phyloP scores from a whole-genome alignment of 768 basidiomycete genomes.

The Mycena vitilis region DNA sequence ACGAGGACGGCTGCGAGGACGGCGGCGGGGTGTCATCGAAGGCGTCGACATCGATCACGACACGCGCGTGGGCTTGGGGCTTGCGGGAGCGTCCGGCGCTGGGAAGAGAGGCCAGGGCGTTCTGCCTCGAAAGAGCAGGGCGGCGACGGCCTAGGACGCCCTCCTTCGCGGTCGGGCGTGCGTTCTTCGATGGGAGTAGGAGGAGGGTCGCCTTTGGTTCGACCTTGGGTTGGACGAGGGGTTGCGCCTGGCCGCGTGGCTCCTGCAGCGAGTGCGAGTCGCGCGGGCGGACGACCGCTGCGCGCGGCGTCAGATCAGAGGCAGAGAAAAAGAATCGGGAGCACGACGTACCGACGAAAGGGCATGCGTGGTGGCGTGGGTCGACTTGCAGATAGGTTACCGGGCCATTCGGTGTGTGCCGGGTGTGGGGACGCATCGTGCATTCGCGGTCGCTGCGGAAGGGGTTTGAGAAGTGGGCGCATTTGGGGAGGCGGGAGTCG shows the following conservation, averaged over 20 bases:
- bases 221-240: neutral
- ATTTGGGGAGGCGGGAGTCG: neutral
- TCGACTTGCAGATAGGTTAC: neutral
- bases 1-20: too few species aligned
- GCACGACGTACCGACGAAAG: neutral
- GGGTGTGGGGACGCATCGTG: neutral
- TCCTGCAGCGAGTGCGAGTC: neutral
- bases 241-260: neutral
- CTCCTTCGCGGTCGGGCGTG: too few species aligned
- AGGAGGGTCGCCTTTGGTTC: neutral
- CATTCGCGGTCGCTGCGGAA: neutral
- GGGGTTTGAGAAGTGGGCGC: neutral
- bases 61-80: too few species aligned
- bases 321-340: neutral
- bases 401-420: neutral
- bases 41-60: too few species aligned
- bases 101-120: too few species aligned
- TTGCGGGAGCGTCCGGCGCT: too few species aligned
- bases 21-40: too few species aligned
- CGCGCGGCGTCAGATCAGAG: neutral
- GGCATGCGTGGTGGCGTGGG: neutral
- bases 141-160: too few species aligned
- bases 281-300: neutral
- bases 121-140: too few species aligned
- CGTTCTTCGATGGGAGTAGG: neutral